phyloP scores from a whole-genome alignment of 768 basidiomycete species.

The Suillus americanus region DNA sequence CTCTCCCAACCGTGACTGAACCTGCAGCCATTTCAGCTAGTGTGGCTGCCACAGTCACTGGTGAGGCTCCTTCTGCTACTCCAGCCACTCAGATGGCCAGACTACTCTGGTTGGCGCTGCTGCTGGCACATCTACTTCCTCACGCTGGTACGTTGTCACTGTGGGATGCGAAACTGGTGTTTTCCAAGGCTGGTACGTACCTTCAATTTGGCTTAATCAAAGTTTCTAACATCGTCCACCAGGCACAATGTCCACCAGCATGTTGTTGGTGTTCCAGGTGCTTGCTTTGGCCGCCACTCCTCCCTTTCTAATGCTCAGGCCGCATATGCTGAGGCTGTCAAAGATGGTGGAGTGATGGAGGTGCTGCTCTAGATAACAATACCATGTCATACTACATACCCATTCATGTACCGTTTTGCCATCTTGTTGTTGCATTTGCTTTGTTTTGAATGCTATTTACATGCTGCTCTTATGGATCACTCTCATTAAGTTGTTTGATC shows the following conservation, averaged over 20 bases:
- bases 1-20: too few relatives aligned
- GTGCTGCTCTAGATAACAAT: neutral
- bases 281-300: neutral
- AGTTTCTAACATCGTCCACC: neutral
- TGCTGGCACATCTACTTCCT: too few relatives aligned
- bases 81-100: neutral
- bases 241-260: neutral
- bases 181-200: neutral
- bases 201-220: neutral
- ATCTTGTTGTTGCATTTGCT: neutral
- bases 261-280: neutral
- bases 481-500: too few relatives aligned
- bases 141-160: neutral
- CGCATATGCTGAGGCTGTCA: neutral
- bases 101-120: neutral
- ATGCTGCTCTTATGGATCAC: too few relatives aligned
- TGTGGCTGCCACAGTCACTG: too few relatives aligned
- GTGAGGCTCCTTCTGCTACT: too few relatives aligned
- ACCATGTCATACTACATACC: neutral
- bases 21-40: too few relatives aligned
- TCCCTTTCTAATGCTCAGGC: neutral
- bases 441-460: neutral
- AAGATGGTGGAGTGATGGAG: neutral
- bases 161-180: neutral
- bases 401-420: neutral